Evolutionary conservation across 805 yeast species (phyloP).

Genomic region (Nakazawaea peltata): DNA sequence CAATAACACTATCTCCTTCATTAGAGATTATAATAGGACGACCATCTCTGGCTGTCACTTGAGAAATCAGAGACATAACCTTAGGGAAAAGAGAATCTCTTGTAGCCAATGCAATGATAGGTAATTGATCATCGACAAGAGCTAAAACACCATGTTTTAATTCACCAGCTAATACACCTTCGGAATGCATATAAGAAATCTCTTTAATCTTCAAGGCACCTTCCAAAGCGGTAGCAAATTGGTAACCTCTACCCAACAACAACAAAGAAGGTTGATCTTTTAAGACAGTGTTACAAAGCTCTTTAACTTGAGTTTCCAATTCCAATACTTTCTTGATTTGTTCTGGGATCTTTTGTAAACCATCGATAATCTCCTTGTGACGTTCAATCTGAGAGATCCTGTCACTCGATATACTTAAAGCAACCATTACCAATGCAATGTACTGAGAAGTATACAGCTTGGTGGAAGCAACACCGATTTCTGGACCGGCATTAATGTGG

Average conservation of each 20-base stretch:
- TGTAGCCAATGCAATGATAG: conserved; percentile 93
- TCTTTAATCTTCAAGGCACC: conserved; percentile 98
- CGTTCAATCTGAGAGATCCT: conserved; percentile 69
- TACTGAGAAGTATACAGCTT: conserved; percentile 98
- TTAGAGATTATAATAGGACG: conserved; percentile 91
- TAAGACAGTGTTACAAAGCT: conserved; percentile 63
- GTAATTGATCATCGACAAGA: conserved; percentile 86
- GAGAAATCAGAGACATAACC: conserved; percentile 91
- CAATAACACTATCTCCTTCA: conserved; percentile 63
- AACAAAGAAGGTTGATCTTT: conserved; percentile 80
- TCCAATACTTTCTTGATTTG: conserved; percentile 75
- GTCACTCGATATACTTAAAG: conserved; percentile 90
- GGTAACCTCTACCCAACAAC: conserved; percentile 95
- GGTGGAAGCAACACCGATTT: conserved; percentile 98
- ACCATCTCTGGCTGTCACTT: conserved; percentile 95
- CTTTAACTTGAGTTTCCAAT: conserved; percentile 67
- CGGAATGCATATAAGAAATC: conserved; percentile 97
- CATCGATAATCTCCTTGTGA: conserved; percentile 79
- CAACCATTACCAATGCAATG: conserved; percentile 95
- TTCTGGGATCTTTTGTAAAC: conserved; percentile 73
- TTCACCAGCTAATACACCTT: conserved; percentile 99
- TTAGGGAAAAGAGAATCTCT: conserved; percentile 94
- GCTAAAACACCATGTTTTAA: conserved; percentile 98
- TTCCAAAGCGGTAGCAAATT: conserved; percentile 93
- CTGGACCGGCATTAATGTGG: conserved; percentile 99